A percentile compares a stretch with the other conserved stretches of the same genome.
Evolutionary conservation across 345 rosid species (phyloP).

Genomic region (Gossypium sturtianum): DNA sequence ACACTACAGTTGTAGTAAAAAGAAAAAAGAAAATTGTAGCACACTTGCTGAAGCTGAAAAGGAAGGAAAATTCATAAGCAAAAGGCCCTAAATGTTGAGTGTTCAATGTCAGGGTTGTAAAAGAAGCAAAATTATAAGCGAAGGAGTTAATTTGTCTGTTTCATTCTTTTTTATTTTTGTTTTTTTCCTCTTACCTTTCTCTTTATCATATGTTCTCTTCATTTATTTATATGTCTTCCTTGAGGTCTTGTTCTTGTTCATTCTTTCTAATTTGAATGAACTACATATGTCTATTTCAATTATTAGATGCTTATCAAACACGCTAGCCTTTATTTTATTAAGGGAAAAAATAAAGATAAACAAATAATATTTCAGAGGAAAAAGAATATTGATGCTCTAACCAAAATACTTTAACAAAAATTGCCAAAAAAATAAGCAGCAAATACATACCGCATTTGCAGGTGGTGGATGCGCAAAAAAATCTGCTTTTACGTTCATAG

Average conservation of each 20-base stretch:
- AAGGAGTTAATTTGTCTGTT: not conserved
- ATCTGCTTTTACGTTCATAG: constrained; percentile 52
- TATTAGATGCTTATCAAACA: not conserved
- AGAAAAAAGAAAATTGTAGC: too few relatives aligned
- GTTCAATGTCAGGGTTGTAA: not conserved
- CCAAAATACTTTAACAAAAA: not conserved
- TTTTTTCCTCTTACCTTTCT: not conserved
- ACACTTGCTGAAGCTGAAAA: not conserved
- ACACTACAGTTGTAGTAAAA: not conserved
- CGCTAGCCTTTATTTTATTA: not conserved
- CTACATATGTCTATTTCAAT: not conserved
- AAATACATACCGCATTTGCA: constrained; percentile 38
- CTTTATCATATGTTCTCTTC: not conserved
- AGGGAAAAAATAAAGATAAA: not conserved
- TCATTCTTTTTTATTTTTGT: not conserved
- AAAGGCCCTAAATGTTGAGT: not conserved
- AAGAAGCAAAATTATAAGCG: not conserved
- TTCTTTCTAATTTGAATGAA: not conserved
- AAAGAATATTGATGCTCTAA: not conserved
- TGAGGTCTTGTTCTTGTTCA: not conserved
- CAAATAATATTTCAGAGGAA: not conserved
- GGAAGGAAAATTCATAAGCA: not conserved
- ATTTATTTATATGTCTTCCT: not conserved
- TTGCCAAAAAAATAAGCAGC: not conserved
- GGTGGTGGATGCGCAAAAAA: constrained; percentile 48